Evolutionary conservation across 352 stramenopile species (phyloP), one percentile per base, ranked within the genome.

Genomic region (Pythium rhizo-oryzae): DNA sequence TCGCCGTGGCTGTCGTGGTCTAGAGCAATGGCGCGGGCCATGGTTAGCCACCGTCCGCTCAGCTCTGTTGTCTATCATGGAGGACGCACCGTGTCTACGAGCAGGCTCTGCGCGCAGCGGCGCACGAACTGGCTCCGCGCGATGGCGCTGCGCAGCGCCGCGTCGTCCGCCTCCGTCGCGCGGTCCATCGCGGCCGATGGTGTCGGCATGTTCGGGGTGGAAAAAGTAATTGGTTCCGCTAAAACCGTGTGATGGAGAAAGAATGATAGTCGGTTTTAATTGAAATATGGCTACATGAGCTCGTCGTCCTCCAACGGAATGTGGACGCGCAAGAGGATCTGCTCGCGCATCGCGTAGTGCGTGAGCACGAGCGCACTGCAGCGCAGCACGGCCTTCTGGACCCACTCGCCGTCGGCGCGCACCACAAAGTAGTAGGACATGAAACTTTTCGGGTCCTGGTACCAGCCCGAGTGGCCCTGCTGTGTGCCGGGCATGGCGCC

Each of bases 341-440:
- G 75, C 19, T 79, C 53, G 47, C 71, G 76, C 84, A 94, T 92
- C 23, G 91, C 67, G 67, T 89, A 90, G 8, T 61, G 71, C 30
- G 82, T 89, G 57, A 94, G 78, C 49, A 94, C 81, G n/a, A 90
- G 66, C 11, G 69, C 68, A 16, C 65, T 77, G 67, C 84, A 94
- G 25, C 76, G 80, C 60, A 91, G 50, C 61, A 81, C 74, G 68
- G 74, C 64, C 68, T 88, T 87, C 59, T 90, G 84, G 24, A 77
- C 72, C 84, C 85, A 94, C 54, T 90, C 82, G 63, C 81, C 80
- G 49, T 76, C 71, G 2, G 79, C 39, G 8, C 76, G 61, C 41
- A 94, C 78, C 16, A 73, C 69, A 51, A 94, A 94, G 73, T 91
- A 92, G 71, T 94, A 91, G 51, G 85, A 84, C 52, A 87, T 79